phyloP scores from a whole-genome alignment of 2,329 filamentous ascomycete genomes.

The Hypoxylon sp. region DNA sequence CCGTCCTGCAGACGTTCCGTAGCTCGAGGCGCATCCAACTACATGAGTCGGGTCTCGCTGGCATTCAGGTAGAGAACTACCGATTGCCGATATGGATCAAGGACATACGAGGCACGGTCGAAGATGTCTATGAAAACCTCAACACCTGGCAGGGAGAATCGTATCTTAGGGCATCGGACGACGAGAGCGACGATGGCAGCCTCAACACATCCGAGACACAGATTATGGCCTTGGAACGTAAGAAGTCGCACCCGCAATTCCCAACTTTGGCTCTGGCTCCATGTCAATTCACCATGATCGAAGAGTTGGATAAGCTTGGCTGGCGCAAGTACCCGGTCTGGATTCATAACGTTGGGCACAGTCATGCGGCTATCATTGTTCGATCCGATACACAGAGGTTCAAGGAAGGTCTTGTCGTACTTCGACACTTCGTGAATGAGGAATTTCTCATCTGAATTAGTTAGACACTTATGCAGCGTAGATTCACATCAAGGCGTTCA shows the following conservation, averaged over 20 bases:
- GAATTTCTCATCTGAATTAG: conserved; percentile 74
- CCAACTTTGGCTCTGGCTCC: conserved; percentile 84
- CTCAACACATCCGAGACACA: conserved; percentile 56
- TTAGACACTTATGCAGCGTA: neutral
- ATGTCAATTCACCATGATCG: conserved; percentile 88
- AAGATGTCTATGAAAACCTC: conserved; percentile 82
- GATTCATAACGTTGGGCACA: conserved; percentile 84
- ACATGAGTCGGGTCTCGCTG: conserved; percentile 80
- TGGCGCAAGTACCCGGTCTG: conserved; percentile 79
- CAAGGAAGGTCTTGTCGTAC: conserved; percentile 81
- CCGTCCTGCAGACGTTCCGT: conserved; percentile 80
- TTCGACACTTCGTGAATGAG: conserved; percentile 84
- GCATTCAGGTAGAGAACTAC: conserved; percentile 78
- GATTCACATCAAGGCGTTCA: conserved; percentile 10
- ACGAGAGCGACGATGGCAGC: conserved; percentile 62
- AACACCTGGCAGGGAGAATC: conserved; percentile 78
- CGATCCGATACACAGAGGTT: conserved; percentile 77
- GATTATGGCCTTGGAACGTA: conserved; percentile 61
- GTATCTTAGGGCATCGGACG: conserved; percentile 73
- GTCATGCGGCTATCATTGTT: conserved; percentile 92
- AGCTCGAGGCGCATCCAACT: conserved; percentile 81
- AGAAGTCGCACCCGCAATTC: conserved; percentile 60
- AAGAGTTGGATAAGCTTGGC: conserved; percentile 76
- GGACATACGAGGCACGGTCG: conserved; percentile 81
- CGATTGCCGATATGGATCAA: conserved; percentile 82